phyloP scores from a whole-genome alignment of 164 flowering plant species.

The Piper longum region DNA sequence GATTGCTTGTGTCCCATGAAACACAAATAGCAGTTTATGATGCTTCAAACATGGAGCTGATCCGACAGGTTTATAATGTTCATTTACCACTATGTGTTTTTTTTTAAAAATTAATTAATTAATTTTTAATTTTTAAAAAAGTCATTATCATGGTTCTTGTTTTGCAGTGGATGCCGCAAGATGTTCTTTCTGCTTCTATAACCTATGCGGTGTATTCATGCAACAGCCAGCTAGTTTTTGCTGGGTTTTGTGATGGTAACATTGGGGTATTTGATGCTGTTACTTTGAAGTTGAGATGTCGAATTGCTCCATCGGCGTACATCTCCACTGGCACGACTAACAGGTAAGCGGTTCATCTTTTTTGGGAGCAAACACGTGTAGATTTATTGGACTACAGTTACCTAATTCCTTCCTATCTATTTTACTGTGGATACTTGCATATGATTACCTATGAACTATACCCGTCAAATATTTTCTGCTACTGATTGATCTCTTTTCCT shows the following conservation, averaged over 20 bases:
- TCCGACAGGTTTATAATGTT: conserved; percentile 47
- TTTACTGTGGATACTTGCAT: too few species aligned
- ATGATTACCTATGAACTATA: too few species aligned
- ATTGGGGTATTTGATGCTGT: conserved; percentile 77
- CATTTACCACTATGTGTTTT: neutral
- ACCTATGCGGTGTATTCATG: conserved; percentile 71
- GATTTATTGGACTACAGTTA: neutral
- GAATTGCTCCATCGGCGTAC: conserved; percentile 63
- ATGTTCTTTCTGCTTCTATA: conserved; percentile 51
- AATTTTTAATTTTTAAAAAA: neutral
- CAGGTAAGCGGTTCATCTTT: conserved; percentile 24
- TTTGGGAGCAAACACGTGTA: neutral
- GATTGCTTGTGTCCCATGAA: conserved; percentile 71
- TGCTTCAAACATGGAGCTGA: conserved; percentile 68
- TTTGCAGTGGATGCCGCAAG: conserved; percentile 84
- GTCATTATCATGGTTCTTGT: conserved; percentile 2
- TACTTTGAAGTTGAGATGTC: conserved; percentile 58
- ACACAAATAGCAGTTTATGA: conserved; percentile 83
- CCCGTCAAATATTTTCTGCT: neutral
- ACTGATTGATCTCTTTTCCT: neutral
- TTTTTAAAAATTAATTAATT: too few species aligned
- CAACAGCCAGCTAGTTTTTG: conserved; percentile 65
- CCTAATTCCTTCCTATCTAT: neutral
- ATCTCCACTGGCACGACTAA: conserved; percentile 30
- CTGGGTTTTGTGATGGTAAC: conserved; percentile 65